A percentile compares a stretch with the other conserved stretches of the same genome.
phyloP scores from a whole-genome alignment of 257 asterid species.

The Voacanga thouarsii region DNA sequence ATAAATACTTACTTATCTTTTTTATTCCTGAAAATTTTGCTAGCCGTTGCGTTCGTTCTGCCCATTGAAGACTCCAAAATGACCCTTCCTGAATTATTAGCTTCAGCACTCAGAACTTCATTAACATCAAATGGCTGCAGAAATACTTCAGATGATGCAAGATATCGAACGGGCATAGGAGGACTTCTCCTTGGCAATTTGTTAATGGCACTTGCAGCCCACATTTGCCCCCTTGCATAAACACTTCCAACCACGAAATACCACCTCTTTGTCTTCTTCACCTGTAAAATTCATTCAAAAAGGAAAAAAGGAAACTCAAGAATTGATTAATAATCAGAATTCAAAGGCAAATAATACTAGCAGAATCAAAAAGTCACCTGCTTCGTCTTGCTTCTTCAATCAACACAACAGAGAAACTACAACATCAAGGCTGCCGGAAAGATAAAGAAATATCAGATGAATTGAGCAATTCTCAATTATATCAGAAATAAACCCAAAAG shows the following conservation, averaged over 20 bases:
- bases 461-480: not conserved
- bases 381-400: not conserved
- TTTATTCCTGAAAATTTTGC: not conserved
- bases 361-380: not conserved
- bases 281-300: not conserved
- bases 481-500: not conserved
- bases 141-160: not conserved
- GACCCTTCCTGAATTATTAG: not conserved
- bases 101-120: not conserved
- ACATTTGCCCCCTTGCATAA: slow-evolving; percentile 7
- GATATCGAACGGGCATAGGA: not conserved
- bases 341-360: not conserved
- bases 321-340: not conserved
- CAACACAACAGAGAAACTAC: not conserved
- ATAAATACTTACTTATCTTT: slow-evolving; percentile 5
- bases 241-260: not conserved
- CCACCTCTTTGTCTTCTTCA: not conserved
- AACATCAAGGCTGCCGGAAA: not conserved
- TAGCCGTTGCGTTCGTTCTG: slow-evolving; percentile 10
- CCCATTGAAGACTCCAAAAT: not conserved
- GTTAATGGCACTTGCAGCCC: slow-evolving; percentile 5
- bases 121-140: slow-evolving; percentile 10
- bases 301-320: not conserved
- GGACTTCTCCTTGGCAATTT: not conserved
- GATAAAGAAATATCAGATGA: not conserved